Base-by-base conservation (phyloP, 306 rosid genomes). In the Cucurbita pepo region DNA sequence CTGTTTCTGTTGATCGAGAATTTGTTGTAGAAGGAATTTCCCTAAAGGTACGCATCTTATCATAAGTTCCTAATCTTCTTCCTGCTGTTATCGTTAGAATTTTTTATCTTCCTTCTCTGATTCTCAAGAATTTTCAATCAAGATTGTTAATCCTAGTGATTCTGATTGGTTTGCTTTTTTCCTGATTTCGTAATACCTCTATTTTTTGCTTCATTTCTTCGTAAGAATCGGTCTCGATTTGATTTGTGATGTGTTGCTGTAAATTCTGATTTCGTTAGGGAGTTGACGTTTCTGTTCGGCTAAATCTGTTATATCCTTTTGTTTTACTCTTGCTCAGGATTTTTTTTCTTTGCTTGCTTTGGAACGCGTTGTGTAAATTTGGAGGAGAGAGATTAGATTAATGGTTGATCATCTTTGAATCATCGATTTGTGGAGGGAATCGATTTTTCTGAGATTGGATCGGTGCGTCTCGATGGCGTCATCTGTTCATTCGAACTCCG, bases 401-500 rank as follows among this genome's bases (percentile, higher is more conserved):
- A 10, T n/a, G 75, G 18, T 34, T 50, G 54, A 50, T 12, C 7
- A 18, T 71, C 36, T 54, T 15, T 55, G 48, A 53, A 36, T 36
- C 18, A 5, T 48, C 48, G 53, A 45, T 37, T 21, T 45, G 62
- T 54, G 22, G 9, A 38, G 43, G 55, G 19, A 40, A 47, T 50
- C 22, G 3, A n/a, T 36, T 57, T 53, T 70, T 50, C 61, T 56
- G 10, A 67, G 65, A 76, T 80, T 71, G 77, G 69, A 36, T 80
- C 40, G 72, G 72, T 59, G 44, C 25, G 48, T 43, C 60, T 51
- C 16, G 41, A 91, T 89, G 92, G 82, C 87, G 47, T 79, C 95
- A 19, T 53, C 90, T 30, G 55, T 85, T 80, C 79, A 82, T 70
- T 81, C 92, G 50, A 89, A 67, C 84, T 72, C 88, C 36, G 89